Percentiles rank a stretch among this genome's conserved stretches.
Evolutionary conservation across 805 yeast species (phyloP).

Genomic region (Starmerella bacillaris): DNA sequence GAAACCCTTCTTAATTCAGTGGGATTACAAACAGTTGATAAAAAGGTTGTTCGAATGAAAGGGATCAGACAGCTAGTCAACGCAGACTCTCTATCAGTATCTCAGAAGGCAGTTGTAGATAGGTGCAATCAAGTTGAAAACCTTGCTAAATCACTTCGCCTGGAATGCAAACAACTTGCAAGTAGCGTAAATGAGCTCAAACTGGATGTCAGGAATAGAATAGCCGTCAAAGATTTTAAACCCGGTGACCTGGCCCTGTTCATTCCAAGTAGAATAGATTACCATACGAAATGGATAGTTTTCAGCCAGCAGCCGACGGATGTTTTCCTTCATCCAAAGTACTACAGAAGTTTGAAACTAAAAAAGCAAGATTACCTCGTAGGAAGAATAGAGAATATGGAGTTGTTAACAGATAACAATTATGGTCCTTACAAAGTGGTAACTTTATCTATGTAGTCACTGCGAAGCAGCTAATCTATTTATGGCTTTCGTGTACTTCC

Average conservation of each 20-base stretch:
- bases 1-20: slow-evolving; percentile 52
- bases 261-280: slow-evolving; percentile 30
- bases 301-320: slow-evolving; percentile 40
- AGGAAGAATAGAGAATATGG: slow-evolving; percentile 45
- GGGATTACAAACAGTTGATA: slow-evolving; percentile 41
- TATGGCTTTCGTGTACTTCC: too few species aligned
- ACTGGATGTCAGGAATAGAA: slow-evolving; percentile 18
- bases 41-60: slow-evolving; percentile 19
- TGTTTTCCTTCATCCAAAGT: slow-evolving; percentile 44
- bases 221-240: slow-evolving; percentile 33
- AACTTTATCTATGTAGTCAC: too few species aligned
- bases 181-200: slow-evolving; percentile 22
- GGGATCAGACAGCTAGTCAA: slow-evolving; percentile 25
- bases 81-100: slow-evolving; percentile 14
- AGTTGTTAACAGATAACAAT: slow-evolving; percentile 25
- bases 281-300: neutral
- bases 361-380: slow-evolving; percentile 62
- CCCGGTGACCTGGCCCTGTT: slow-evolving; percentile 67
- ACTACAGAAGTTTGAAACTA: slow-evolving; percentile 21
- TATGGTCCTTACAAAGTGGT: neutral
- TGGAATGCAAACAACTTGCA: slow-evolving; percentile 55
- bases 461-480: too few species aligned
- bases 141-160: slow-evolving; percentile 38
- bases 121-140: slow-evolving; percentile 81
- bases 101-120: slow-evolving; percentile 36